Base-by-base conservation (phyloP, 768 basidiomycete genomes). In the Leccinum subgranulosum region DNA sequence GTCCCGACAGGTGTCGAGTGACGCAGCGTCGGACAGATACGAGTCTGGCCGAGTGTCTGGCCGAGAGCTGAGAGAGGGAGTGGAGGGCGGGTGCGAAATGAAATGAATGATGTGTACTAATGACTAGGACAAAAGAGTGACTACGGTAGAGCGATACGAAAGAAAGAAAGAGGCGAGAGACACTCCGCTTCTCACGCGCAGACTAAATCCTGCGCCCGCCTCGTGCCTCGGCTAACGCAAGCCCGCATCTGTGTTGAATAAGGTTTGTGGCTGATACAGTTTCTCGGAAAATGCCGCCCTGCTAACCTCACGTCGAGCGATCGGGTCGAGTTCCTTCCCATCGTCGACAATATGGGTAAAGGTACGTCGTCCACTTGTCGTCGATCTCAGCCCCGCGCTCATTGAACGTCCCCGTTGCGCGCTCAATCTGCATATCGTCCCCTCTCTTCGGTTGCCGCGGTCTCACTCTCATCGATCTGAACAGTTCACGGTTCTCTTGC, bases 401-500 rank as follows among this genome's bases (percentile, higher is more conserved):
- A 43, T 56, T 57, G 52, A 47, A 50, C 33, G n/a, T 29, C 6
- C 33, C 14, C 33, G 2, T 31, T 14, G 33, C 33, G 33, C 33
- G 14, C 33, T 14, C 33, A 33, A 14, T 33, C 14, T 6, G 12
- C 17, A 5, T 39, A 39, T 39, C 39, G 8, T 39, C 39, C 8
- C 6, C 29, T 29, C 3, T 36, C 17, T 17, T 36, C 36, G 15
- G 17, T 3, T 36, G 21, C 45, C 14, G 29, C 4, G 23, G 0
- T 47, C 45, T 47, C 14, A 25, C 29, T 31, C 45, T 21, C 14
- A 9, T 15, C 14, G 23, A 21, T 23, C 23, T 7, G 27, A 15
- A 43, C 28, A 94, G 94, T 96, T 80, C 94, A 98, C 90, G 94
- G 94, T 76, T 98, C 94, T 75, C 94, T 96, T 80, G 94, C 94